These are phyloP conservation scores for Monosporozyma unispora DNA, from an alignment of 805 yeast genomes.

Conservation along the genomic window DNA sequence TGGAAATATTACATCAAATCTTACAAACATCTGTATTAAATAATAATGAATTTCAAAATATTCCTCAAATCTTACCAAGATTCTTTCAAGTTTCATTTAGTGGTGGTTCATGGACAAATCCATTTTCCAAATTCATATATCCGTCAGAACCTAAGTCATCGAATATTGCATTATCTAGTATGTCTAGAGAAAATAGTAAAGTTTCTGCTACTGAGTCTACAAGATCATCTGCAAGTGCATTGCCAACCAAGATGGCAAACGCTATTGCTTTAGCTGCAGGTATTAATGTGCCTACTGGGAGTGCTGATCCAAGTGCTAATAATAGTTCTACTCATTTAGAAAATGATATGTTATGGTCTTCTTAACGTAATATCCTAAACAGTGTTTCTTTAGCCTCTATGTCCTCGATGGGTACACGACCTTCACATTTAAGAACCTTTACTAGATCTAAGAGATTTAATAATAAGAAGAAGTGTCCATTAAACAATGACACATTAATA, in stretches of 20 bases:
- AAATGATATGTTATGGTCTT: background rate
- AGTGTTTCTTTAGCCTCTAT: background rate
- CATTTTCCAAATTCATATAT: slow-evolving; percentile 36
- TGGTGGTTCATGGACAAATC: slow-evolving; percentile 76
- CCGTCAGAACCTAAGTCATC: slow-evolving; percentile 2
- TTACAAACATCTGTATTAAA: slow-evolving; percentile 17
- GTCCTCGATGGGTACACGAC: slow-evolving; percentile 7
- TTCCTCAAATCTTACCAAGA: slow-evolving; percentile 66
- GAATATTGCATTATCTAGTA: background rate
- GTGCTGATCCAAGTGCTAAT: slow-evolving; percentile 1
- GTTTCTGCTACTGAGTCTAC: background rate
- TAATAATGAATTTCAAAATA: slow-evolving; percentile 10
- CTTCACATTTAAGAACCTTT: slow-evolving; percentile 12
- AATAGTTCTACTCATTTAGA: background rate
- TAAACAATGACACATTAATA: slow-evolving; percentile 21
- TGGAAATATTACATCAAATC: slow-evolving; percentile 23
- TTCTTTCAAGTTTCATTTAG: slow-evolving; percentile 56
- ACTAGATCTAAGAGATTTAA: slow-evolving; percentile 16
- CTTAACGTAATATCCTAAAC: background rate
- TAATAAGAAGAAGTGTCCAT: slow-evolving; percentile 16
- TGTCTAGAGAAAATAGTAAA: slow-evolving; percentile 1
- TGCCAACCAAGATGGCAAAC: slow-evolving; percentile 18
- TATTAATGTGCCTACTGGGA: slow-evolving; percentile 2
- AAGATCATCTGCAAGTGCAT: slow-evolving; percentile 3
- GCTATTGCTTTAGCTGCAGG: slow-evolving; percentile 20